These are phyloP conservation scores for Fragilaria crotonensis DNA, from an alignment of 108 stramenopile species.

Conservation along the genomic window DNA sequence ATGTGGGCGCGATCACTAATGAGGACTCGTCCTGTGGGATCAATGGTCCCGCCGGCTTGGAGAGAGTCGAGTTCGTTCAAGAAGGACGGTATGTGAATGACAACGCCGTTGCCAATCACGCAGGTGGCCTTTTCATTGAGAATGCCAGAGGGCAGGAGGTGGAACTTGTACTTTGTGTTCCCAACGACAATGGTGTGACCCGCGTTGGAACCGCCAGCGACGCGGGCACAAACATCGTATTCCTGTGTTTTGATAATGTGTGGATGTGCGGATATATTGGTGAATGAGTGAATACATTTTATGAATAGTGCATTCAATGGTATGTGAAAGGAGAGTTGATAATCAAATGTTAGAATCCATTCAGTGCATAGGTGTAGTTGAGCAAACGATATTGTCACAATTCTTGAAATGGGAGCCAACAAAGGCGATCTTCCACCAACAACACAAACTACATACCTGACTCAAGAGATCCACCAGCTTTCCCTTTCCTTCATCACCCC, in stretches of 20 bases:
- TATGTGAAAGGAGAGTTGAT: not conserved
- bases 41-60: constrained; percentile 57
- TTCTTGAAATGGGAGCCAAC: not conserved
- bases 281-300: not conserved
- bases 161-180: constrained; percentile 97
- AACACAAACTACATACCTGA: constrained; percentile 38
- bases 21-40: constrained; percentile 80
- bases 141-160: constrained; percentile 96
- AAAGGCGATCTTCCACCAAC: constrained; percentile 1
- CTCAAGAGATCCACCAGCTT: constrained; percentile 96
- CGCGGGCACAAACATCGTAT: constrained; percentile 96
- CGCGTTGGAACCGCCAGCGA: constrained; percentile 95
- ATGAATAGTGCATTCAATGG: not conserved
- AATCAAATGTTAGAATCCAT: not conserved
- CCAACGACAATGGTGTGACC: constrained; percentile 96
- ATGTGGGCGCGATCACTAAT: constrained; percentile 95
- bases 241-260: constrained; percentile 29
- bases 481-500: constrained; percentile 99
- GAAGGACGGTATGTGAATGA: constrained; percentile 93
- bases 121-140: constrained; percentile 83
- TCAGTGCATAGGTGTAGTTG: too few relatives aligned
- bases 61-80: constrained; percentile 86
- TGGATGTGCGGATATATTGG: not conserved
- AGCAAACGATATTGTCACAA: too few relatives aligned
- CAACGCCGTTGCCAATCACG: constrained; percentile 98